Conservation (phyloP, 805 yeast genomes). For the Cyberlindnera maclurae region DNA sequence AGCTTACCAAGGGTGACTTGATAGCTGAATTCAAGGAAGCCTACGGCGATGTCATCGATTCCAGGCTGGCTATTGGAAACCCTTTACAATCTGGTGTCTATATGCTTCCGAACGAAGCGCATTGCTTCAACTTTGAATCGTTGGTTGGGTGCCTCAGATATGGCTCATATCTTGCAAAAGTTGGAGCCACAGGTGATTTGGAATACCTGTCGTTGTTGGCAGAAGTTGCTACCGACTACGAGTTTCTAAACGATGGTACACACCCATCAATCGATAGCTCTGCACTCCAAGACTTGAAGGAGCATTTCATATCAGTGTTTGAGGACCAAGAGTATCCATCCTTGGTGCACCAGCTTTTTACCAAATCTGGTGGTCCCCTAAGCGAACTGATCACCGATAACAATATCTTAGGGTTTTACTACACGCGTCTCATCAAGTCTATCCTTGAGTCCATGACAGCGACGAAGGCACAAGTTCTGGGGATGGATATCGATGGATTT, state of each 20-base stretch:
- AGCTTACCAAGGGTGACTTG: constrained; percentile 6
- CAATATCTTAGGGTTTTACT: constrained; percentile 23
- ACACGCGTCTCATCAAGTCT: constrained; percentile 28
- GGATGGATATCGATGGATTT: constrained; percentile 25
- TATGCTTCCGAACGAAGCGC: constrained; percentile 12
- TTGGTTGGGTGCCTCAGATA: constrained; percentile 19
- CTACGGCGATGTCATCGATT: constrained; percentile 28
- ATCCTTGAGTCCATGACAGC: constrained; percentile 25
- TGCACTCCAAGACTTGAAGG: background rate
- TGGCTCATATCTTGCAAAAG: constrained; percentile 22
- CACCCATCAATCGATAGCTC: background rate
- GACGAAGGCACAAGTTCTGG: constrained; percentile 19
- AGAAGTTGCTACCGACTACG: constrained; percentile 33
- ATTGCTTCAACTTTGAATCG: constrained; percentile 7
- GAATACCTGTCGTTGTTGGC: constrained; percentile 27
- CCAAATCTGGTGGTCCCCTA: background rate
- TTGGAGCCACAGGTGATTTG: constrained; percentile 4
- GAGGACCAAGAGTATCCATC: constrained; percentile 19
- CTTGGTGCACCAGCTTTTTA: background rate
- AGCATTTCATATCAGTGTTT: constrained; percentile 5
- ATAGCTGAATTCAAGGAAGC: constrained; percentile 19
- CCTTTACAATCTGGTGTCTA: constrained; percentile 37
- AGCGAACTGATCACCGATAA: background rate
- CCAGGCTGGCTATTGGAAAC: constrained; percentile 39
- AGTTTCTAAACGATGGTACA: constrained; percentile 22